A percentile compares a stretch with the other conserved stretches of the same genome.
Conservation (phyloP, 441 rosid genomes). For the Pelargonium fulgidum region DNA sequence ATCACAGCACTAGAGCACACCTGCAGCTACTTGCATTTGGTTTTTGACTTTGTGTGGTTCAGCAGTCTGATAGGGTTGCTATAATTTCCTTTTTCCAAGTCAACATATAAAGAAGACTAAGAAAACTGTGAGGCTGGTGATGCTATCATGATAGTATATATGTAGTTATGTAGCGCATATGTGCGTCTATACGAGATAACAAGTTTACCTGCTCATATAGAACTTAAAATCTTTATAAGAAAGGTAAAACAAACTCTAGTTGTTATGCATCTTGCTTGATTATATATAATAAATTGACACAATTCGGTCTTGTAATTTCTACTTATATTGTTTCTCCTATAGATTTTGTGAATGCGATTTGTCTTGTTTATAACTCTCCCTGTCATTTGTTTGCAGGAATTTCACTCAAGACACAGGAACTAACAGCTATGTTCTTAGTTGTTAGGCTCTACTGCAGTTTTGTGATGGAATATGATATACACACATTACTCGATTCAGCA, state of each 20-base stretch:
- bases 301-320: neutral
- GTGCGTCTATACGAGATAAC: neutral
- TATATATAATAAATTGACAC: neutral
- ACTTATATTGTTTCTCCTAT: neutral
- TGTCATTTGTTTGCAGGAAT: conserved; percentile 57
- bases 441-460: conserved; percentile 89
- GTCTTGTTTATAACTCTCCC: neutral
- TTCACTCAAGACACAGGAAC: conserved; percentile 87
- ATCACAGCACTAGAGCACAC: neutral
- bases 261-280: neutral
- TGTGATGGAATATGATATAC: conserved; percentile 98
- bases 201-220: neutral
- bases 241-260: neutral
- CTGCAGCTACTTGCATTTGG: neutral
- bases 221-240: neutral
- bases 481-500: conserved; percentile 84
- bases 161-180: neutral
- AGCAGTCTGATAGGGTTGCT: neutral
- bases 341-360: neutral
- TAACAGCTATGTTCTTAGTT: conserved; percentile 87
- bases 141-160: neutral
- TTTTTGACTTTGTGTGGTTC: neutral
- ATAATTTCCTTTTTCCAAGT: neutral
- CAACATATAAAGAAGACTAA: conserved; percentile 1
- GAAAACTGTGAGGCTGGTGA: neutral